These are phyloP conservation scores for Ceriops tagal DNA, from an alignment of 345 rosid genomes.

Conservation along the genomic window DNA sequence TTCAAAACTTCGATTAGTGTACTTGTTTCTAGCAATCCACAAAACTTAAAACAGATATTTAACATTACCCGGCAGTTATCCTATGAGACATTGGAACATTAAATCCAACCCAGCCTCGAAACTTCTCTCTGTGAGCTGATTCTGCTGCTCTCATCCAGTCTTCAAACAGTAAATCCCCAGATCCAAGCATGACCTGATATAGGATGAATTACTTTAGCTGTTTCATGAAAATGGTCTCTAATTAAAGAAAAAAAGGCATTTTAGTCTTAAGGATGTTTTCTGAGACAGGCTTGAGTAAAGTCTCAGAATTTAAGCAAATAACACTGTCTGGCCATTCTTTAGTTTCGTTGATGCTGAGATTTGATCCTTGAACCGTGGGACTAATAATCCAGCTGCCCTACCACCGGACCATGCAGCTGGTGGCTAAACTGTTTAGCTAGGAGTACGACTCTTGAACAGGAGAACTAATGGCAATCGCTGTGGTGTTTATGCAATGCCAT, in stretches of 20 bases:
- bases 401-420: no score
- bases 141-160: conserved; percentile 87
- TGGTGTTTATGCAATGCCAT: no score
- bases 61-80: conserved; percentile 86
- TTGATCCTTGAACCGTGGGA: no score
- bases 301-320: no score
- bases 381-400: no score
- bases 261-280: no score
- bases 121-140: conserved; percentile 60
- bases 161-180: conserved; percentile 75
- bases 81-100: conserved; percentile 85
- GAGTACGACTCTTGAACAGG: no score
- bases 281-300: no score
- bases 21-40: background rate
- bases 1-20: conserved; percentile 13
- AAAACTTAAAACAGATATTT: conserved; percentile 3
- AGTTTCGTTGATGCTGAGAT: no score
- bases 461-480: no score
- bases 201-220: conserved; percentile 12
- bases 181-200: conserved; percentile 89
- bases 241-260: background rate
- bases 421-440: no score
- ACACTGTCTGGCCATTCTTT: no score
- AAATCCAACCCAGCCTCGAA: conserved; percentile 97
- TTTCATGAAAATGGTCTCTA: background rate